Base-by-base conservation (phyloP, 208 protist genomes). In the Trypanosoma mega region DNA sequence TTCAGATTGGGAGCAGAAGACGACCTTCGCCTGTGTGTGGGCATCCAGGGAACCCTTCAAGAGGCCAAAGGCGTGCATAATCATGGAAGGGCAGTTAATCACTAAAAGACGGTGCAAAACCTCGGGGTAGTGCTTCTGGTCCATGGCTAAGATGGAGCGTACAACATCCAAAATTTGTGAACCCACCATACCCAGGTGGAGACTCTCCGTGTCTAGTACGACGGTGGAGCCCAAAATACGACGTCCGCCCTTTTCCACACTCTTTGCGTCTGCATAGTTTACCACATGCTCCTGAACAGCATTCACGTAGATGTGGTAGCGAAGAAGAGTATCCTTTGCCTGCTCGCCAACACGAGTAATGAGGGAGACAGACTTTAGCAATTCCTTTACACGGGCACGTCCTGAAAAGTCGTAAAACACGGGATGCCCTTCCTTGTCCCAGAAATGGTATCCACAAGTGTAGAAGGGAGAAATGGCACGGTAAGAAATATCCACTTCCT, bases 61-160 rank as follows among this genome's bases (percentile, higher is more conserved):
- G 11, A 79, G 63, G 54, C 72, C 69, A 53, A 73, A 92, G 14
- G 68, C 75, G 58, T 82, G 68, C 26, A 59, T 68, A 14, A 83
- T 68, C 5, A 82, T 46, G 0, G 72, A 63, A 12, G 84, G 80
- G 23, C 68, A 74, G 67, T 92, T 92, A 63, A 86, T 68, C 47
- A 92, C 75, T 46, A 85, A 86, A 44, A 92, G 69, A 16, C 80
- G 80, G 68, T 92, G 80, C 31, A 92, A 71, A 33, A 73, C 50
- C 71, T 92, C 84, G 0, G 84, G 84, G 65, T 87, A 92, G 71
- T 92, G 80, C 6, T 74, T 70, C 43, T 92, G 80, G 62, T 92
- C 85, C 51, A 92, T 72, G 4, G 60, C 62, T 34, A 85, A 84
- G 30, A 82, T 80, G 34, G 62, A 46, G 14, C 64, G 74, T 7